Evolutionary conservation across 2,329 filamentous ascomycete species (phyloP).

Genomic region (Chrysosporium keratinophilum): DNA sequence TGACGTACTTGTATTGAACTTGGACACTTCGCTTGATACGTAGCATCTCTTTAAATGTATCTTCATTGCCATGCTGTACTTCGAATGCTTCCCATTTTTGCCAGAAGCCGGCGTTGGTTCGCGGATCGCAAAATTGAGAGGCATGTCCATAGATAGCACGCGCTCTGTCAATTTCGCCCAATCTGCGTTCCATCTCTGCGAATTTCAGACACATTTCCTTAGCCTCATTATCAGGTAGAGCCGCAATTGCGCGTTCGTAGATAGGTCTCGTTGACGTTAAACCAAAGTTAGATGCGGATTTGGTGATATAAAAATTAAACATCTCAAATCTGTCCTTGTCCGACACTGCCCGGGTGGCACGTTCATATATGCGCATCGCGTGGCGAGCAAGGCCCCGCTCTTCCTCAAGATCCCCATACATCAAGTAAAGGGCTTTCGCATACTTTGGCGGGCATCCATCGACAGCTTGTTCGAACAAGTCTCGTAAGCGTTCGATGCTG

Average conservation of each 20-base stretch:
- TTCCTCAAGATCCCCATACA: constrained; percentile 97
- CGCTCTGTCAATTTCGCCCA: constrained; percentile 90
- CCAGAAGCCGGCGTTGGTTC: constrained; percentile 87
- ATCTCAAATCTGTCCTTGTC: constrained; percentile 93
- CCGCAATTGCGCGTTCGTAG: constrained; percentile 89
- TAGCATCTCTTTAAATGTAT: constrained; percentile 99
- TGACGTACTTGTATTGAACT: constrained; percentile 76
- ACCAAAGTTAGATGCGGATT: constrained; percentile 95
- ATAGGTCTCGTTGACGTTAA: constrained; percentile 88
- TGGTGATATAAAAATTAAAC: constrained; percentile 99
- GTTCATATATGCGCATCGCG: constrained; percentile 98
- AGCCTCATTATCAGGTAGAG: constrained; percentile 85
- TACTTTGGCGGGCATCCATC: constrained; percentile 93
- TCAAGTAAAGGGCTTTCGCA: constrained; percentile 88
- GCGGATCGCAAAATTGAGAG: constrained; percentile 92
- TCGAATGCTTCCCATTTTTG: constrained; percentile 95
- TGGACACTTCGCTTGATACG: constrained; percentile 95
- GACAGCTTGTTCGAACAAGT: constrained; percentile 93
- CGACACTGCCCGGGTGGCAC: constrained; percentile 83
- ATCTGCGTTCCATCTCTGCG: constrained; percentile 84
- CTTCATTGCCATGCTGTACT: constrained; percentile 95
- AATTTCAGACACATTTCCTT: constrained; percentile 99
- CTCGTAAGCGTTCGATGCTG: constrained; percentile 82
- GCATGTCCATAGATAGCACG: constrained; percentile 93
- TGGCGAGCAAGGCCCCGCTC: constrained; percentile 88